Evolutionary conservation across 2,329 filamentous ascomycete genomes (phyloP), one percentile per base, ranked within the genome.

Genomic region (Aschersonia sp.): DNA sequence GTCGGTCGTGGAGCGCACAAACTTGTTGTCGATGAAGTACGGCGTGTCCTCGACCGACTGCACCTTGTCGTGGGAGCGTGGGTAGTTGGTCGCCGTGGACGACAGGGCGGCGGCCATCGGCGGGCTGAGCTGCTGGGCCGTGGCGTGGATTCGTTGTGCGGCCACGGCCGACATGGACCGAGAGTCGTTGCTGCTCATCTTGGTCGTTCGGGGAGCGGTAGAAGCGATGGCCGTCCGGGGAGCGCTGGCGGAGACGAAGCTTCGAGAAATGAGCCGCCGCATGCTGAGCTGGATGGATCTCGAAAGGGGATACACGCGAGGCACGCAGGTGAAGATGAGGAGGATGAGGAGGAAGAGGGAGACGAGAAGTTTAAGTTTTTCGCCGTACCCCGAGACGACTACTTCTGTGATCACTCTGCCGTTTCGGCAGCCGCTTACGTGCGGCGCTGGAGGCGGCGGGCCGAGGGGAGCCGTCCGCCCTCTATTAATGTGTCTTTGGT

Each of bases 1-100:
- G 51, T 78, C 74, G 31, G 85, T 72, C 58, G 74, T 66, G 20
- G 85, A 89, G 45, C 74, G 66, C 48, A 82, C 69, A 61, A 91
- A 89, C 63, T 84, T 69, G 69, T 92, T 92, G 72, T 92, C 77
- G 56, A 92, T 62, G 64, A 92, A 92, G 71, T 85, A 89, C 31
- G 80, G 83, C 10, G 86, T 91, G 62, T 89, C 78, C 56, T 75
- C 67, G 40, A 84, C 80, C 50, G 77, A 65, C 55, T 75, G 59
- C 57, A 88, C 80, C 68, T 79, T 80, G 47, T 84, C 81, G 69
- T 92, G 86, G 29, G 73, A 79, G 48, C 72, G 83, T 30, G 83
- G 84, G 64, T 82, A 91, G 61, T 67, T 74, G 44, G 73, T 73
- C 9, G 77, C 68, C 28, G 73, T 76, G 48, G 73, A 77, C 43